These are phyloP conservation scores for Lophiostoma macrostomum DNA, from an alignment of 495 filamentous ascomycete species.

Conservation along the genomic window DNA sequence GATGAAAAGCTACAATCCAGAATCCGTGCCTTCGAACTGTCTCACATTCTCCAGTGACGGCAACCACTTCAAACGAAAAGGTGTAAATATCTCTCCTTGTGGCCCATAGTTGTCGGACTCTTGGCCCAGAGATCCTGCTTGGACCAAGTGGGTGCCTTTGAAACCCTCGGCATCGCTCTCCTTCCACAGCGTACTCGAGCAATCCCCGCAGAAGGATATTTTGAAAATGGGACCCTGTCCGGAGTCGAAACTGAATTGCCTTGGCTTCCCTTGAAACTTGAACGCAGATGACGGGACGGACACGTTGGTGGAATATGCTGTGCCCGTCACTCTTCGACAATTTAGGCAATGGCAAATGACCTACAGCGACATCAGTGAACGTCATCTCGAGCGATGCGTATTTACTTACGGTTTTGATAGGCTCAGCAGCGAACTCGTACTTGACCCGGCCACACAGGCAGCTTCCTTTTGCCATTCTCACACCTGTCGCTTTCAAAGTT, in stretches of 20 bases:
- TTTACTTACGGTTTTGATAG: conserved; percentile 16
- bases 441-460: conserved; percentile 23
- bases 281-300: conserved; percentile 15
- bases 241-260: conserved; percentile 22
- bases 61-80: conserved; percentile 22
- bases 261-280: conserved; percentile 9
- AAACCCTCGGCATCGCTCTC: conserved; percentile 28
- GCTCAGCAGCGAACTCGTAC: conserved; percentile 15
- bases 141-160: conserved; percentile 19
- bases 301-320: conserved; percentile 24
- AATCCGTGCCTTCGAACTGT: conserved; percentile 25
- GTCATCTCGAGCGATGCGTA: background rate
- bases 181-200: conserved; percentile 26
- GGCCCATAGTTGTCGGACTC: conserved; percentile 12
- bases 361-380: conserved; percentile 9
- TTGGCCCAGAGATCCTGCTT: conserved; percentile 20
- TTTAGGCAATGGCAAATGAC: conserved; percentile 32
- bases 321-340: conserved; percentile 20
- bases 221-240: conserved; percentile 23
- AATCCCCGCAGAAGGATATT: conserved; percentile 23
- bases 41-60: conserved; percentile 12
- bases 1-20: background rate
- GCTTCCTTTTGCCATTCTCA: conserved; percentile 23
- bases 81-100: conserved; percentile 23
- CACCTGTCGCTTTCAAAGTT: background rate